These are phyloP conservation scores for Davidsoniella australis DNA, from an alignment of 2,329 filamentous ascomycete species.

Conservation along the genomic window DNA sequence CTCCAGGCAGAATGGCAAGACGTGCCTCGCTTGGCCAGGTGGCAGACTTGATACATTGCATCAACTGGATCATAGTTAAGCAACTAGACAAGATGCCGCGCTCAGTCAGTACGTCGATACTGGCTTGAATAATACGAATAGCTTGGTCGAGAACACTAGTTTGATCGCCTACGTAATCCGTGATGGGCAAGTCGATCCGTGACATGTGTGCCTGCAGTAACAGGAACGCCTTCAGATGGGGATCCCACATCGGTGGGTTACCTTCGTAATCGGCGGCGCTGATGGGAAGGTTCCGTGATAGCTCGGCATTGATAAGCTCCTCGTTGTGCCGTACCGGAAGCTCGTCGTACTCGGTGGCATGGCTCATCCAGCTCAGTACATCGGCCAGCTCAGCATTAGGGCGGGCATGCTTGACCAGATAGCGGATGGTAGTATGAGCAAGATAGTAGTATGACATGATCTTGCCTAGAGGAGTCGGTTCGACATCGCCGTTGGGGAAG, in stretches of 20 bases:
- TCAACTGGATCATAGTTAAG: constrained; percentile 62
- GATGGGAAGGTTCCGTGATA: constrained; percentile 64
- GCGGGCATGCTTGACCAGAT: constrained; percentile 61
- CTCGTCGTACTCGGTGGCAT: constrained; percentile 91
- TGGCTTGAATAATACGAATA: constrained; percentile 90
- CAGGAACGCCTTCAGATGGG: constrained; percentile 90
- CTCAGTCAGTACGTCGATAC: constrained; percentile 84
- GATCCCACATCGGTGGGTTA: constrained; percentile 89
- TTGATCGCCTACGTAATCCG: constrained; percentile 93
- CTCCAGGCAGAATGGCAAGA: constrained; percentile 61
- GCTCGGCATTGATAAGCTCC: constrained; percentile 85
- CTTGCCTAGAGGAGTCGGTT: constrained; percentile 80
- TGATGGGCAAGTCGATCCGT: constrained; percentile 79
- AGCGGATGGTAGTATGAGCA: constrained; percentile 84
- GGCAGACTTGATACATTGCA: constrained; percentile 85
- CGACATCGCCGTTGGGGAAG: constrained; percentile 74
- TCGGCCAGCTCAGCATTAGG: constrained; percentile 62
- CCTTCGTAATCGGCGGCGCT: constrained; percentile 33
- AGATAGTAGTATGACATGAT: constrained; percentile 99
- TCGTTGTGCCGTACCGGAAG: constrained; percentile 96
- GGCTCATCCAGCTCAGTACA: constrained; percentile 79
- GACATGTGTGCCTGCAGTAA: constrained; percentile 91
- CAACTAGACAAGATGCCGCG: constrained; percentile 66
- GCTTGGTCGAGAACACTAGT: constrained; percentile 81
- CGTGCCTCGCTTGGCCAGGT: constrained; percentile 76